A percentile compares a stretch with the other conserved stretches of the same genome.
Evolutionary conservation across 345 rosid species (phyloP).

Genomic region (Excoecaria agallocha): DNA sequence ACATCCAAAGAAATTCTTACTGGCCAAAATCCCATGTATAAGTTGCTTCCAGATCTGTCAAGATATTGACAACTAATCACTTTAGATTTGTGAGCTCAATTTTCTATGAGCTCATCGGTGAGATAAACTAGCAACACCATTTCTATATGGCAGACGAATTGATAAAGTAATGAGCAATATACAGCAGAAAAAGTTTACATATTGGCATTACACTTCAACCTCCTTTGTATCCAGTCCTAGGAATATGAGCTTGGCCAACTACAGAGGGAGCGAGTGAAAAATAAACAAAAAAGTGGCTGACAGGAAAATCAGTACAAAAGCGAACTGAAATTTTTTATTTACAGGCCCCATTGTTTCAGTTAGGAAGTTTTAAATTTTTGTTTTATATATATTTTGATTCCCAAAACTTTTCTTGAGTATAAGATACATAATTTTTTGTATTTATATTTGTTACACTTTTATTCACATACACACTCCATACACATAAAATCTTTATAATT

Average conservation of each 20-base stretch:
- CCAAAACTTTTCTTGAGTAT: no score
- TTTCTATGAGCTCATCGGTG: not conserved
- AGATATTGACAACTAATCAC: not conserved
- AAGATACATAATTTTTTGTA: no score
- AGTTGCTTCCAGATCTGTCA: not conserved
- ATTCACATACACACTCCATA: no score
- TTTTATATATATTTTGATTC: no score
- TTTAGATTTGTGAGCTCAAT: not conserved
- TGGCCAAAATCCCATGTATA: not conserved
- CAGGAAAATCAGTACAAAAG: no score
- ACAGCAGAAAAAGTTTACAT: not conserved
- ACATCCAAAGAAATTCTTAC: not conserved
- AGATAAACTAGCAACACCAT: not conserved
- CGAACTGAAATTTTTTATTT: no score
- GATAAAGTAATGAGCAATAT: slow-evolving; percentile 1
- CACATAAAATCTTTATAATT: no score
- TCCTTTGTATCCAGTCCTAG: not conserved
- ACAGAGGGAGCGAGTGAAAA: not conserved
- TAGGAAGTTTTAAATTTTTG: no score
- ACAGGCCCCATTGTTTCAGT: no score
- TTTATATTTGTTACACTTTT: no score
- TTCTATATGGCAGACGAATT: not conserved
- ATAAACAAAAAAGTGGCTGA: no score
- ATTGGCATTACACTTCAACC: not conserved
- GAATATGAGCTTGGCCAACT: not conserved